These are phyloP conservation scores for Plasmodium gallinaceum DNA, from an alignment of 169 alveolate genomes.

Conservation along the genomic window DNA sequence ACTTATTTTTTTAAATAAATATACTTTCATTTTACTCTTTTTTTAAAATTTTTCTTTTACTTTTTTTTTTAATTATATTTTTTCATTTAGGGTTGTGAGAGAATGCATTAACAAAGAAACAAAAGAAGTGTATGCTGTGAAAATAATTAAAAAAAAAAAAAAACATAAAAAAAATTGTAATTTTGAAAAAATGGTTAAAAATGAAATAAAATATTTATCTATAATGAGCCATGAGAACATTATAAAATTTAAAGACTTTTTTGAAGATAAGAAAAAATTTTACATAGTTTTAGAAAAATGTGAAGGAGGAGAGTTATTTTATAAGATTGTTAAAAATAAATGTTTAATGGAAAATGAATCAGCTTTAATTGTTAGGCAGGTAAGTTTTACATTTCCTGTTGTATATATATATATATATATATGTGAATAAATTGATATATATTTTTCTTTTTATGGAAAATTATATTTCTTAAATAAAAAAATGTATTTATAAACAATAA, in stretches of 20 bases:
- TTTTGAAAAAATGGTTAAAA: constrained; percentile 62
- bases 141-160: constrained; percentile 51
- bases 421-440: background rate
- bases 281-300: constrained; percentile 86
- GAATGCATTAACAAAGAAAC: constrained; percentile 57
- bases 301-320: constrained; percentile 88
- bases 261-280: constrained; percentile 79
- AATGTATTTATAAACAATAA: too few species aligned
- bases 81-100: constrained; percentile 33
- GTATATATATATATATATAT: background rate
- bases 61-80: background rate
- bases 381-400: background rate
- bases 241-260: constrained; percentile 78
- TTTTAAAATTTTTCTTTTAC: background rate
- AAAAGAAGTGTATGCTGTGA: constrained; percentile 63
- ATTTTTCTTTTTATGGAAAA: background rate
- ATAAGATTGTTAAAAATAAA: constrained; percentile 79
- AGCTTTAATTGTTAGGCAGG: constrained; percentile 46
- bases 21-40: background rate
- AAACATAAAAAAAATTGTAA: constrained; percentile 37
- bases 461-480: too few species aligned
- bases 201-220: constrained; percentile 62
- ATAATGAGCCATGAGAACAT: constrained; percentile 81
- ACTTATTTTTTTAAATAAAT: background rate
- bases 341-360: constrained; percentile 80